Evolutionary conservation across 2,329 filamentous ascomycete species (phyloP).

Genomic region (Fusarium sororula): DNA sequence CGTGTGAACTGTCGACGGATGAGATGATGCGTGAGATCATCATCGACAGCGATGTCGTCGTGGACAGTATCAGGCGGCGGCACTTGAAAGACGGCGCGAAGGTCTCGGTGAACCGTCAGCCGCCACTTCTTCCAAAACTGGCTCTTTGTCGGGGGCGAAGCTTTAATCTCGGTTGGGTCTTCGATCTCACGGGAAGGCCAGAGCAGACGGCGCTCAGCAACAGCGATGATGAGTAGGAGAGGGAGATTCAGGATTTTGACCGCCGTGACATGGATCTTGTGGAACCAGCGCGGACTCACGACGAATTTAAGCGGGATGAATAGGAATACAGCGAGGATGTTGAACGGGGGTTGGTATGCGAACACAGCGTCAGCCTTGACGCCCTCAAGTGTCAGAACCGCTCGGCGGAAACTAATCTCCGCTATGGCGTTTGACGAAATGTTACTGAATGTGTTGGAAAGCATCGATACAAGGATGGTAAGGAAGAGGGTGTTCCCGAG

Average conservation of each 20-base stretch:
- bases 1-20: constrained; percentile 66
- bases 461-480: constrained; percentile 88
- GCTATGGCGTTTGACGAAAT: constrained; percentile 80
- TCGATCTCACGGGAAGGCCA: constrained; percentile 57
- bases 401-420: constrained; percentile 85
- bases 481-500: constrained; percentile 87
- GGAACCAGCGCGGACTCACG: constrained; percentile 85
- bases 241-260: constrained; percentile 81
- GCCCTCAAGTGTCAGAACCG: constrained; percentile 84
- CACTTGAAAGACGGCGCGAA: constrained; percentile 77
- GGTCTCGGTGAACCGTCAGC: constrained; percentile 76
- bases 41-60: constrained; percentile 66
- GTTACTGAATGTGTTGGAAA: constrained; percentile 83
- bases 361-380: constrained; percentile 88
- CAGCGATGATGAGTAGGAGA: constrained; percentile 74
- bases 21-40: constrained; percentile 66
- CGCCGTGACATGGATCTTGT: constrained; percentile 85
- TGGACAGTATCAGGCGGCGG: constrained; percentile 70
- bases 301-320: constrained; percentile 81
- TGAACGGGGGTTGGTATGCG: constrained; percentile 84
- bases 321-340: constrained; percentile 78
- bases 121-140: constrained; percentile 74
- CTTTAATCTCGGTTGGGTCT: constrained; percentile 26
- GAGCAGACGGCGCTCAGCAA: constrained; percentile 74
- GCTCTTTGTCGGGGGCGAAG: constrained; percentile 42